Evolutionary conservation across 805 yeast genomes (phyloP), one percentile per base, ranked within the genome.

Genomic region (Suhomyces tanzawaensis): DNA sequence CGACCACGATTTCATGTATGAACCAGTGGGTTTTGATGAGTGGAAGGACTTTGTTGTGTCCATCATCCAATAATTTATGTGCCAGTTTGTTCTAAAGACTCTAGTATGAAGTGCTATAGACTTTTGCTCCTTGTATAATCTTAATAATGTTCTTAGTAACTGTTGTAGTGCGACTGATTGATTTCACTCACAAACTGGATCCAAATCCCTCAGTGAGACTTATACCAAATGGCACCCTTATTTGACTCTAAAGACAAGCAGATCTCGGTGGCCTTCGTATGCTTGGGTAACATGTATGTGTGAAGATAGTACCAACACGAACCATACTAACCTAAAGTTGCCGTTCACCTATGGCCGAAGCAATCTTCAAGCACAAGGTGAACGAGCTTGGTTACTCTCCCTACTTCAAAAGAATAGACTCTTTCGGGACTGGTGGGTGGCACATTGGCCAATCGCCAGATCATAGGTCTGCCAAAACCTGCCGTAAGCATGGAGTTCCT

Each of bases 331-430:
- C 1, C 15, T 4, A 4, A 25, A 81, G 85, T 16, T 89, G 97
- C 55, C 90, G 97, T 34, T 88, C 96, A 2, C 98, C 98, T 11
- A 91, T 90, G 98, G 97, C 98, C 0, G 97, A 91, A 56, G 96
- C 96, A 0, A 86, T 89, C 1, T 88, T 90, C 63, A 71, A 69
- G 33, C 79, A 85, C 41, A 66, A 68, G 12, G 95, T 86, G 7
- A 58, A 76, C 29, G 57, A 76, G 30, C 58, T 62, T 15, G 81
- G 82, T 0, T 58, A 67, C 35, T 19, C 53, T 44, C 23, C 60
- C 56, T 55, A 55, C n/a, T 76, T 89, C 44, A 55, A 64, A 0
- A 55, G 55, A 13, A 81, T 88, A 22, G 96, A 90, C 53, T 88
- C 96, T 0, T 90, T 81, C 60, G 98, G 97, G 12, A 88, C 97